phyloP scores from a whole-genome alignment of 306 rosid genomes.

The Begonia masoniana region DNA sequence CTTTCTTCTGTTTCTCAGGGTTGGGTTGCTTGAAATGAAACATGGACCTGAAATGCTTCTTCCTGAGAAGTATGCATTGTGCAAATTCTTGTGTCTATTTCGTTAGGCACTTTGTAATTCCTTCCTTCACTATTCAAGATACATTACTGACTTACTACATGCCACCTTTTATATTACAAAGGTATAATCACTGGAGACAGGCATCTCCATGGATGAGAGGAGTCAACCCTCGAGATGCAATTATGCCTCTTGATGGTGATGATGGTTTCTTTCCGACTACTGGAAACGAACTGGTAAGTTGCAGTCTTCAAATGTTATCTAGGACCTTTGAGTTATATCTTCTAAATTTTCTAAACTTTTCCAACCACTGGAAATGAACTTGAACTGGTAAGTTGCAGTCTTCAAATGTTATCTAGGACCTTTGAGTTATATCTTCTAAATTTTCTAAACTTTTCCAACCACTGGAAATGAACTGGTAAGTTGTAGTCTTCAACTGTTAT shows the following conservation, averaged over 20 bases:
- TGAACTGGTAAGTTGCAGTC: constrained; percentile 17
- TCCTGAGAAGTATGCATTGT: constrained; percentile 50
- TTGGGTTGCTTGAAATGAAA: constrained; percentile 33
- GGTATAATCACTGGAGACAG: constrained; percentile 50
- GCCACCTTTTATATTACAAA: constrained; percentile 16
- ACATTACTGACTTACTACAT: neutral
- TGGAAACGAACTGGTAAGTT: constrained; percentile 66
- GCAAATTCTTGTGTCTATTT: neutral
- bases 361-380: constrained; percentile 19
- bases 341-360: constrained; percentile 18
- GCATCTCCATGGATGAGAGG: constrained; percentile 74
- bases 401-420: neutral
- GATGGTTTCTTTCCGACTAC: constrained; percentile 80
- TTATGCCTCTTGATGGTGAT: constrained; percentile 73
- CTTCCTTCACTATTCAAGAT: neutral
- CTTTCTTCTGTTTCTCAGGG: constrained; percentile 25
- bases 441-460: constrained; percentile 23
- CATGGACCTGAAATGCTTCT: constrained; percentile 41
- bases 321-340: constrained; percentile 6
- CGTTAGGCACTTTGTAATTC: constrained; percentile 3
- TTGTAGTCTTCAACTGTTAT: neutral
- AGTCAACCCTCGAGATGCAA: constrained; percentile 60
- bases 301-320: constrained; percentile 4
- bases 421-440: constrained; percentile 17
- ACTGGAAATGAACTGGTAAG: constrained; percentile 17